Evolutionary conservation across 2,329 filamentous ascomycete genomes (phyloP).

Genomic region (Westerdykella sp.): DNA sequence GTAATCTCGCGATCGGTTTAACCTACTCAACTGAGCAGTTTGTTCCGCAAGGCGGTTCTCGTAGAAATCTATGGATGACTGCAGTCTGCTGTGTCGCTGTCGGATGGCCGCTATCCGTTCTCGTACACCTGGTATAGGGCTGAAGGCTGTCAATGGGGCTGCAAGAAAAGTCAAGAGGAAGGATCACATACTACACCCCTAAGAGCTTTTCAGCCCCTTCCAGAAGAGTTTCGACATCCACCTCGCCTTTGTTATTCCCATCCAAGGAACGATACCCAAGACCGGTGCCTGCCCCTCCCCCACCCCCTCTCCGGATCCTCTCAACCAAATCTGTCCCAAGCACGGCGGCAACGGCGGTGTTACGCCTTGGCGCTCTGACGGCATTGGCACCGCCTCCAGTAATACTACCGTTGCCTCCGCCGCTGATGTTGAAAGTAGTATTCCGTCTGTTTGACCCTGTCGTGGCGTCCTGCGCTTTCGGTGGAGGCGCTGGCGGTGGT

Average conservation of each 20-base stretch:
- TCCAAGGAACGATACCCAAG: conserved; percentile 40
- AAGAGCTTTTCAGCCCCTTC: conserved; percentile 86
- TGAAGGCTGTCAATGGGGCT: conserved; percentile 24
- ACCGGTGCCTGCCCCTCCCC: conserved; percentile 47
- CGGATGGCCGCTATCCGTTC: conserved; percentile 71
- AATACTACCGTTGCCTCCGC: conserved; percentile 27
- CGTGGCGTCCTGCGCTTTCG: conserved; percentile 44
- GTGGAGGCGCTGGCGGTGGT: conserved; percentile 56
- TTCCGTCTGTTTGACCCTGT: conserved; percentile 40
- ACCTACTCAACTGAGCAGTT: conserved; percentile 62
- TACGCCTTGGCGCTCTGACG: conserved; percentile 55
- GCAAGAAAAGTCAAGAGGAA: background rate
- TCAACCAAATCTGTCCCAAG: conserved; percentile 82
- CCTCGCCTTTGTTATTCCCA: conserved; percentile 55
- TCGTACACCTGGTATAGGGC: conserved; percentile 67
- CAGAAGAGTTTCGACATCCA: conserved; percentile 81
- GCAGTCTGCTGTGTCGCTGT: conserved; percentile 63
- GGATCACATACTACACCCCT: conserved; percentile 62
- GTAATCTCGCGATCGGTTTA: conserved; percentile 58
- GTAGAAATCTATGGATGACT: conserved; percentile 70
- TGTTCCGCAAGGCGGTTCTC: conserved; percentile 76
- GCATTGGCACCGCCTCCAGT: conserved; percentile 36
- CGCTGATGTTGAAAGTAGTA: conserved; percentile 43
- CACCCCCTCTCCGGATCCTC: conserved; percentile 60
- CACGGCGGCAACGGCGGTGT: conserved; percentile 84